phyloP scores from a whole-genome alignment of 2,329 filamentous ascomycete genomes.

The Golovinomyces cichoracearum region DNA sequence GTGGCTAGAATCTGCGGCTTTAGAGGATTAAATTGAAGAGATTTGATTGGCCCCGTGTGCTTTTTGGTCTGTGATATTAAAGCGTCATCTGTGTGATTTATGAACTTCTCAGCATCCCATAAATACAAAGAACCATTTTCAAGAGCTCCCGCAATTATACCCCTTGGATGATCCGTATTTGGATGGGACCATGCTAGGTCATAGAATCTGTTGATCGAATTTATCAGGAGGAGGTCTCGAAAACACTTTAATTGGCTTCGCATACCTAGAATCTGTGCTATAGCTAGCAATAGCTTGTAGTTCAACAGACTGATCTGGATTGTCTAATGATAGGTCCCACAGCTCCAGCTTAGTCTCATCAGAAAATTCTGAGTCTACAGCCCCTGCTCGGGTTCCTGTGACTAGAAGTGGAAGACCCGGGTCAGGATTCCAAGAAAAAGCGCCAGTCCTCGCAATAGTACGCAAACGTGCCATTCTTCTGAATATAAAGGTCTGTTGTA shows the following conservation, averaged over 20 bases:
- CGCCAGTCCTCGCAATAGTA: constrained; percentile 87
- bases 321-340: constrained; percentile 76
- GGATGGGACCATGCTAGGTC: constrained; percentile 85
- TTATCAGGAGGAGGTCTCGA: background rate
- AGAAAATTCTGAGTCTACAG: constrained; percentile 90
- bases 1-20: constrained; percentile 78
- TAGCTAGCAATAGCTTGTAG: constrained; percentile 66
- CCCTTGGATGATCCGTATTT: constrained; percentile 50
- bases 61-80: constrained; percentile 67
- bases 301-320: constrained; percentile 49
- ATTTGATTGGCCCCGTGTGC: constrained; percentile 77
- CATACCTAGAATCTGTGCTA: constrained; percentile 67
- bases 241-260: constrained; percentile 3
- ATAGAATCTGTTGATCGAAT: constrained; percentile 43
- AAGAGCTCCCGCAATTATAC: constrained; percentile 81
- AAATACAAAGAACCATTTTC: constrained; percentile 84
- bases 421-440: constrained; percentile 87
- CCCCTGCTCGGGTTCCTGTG: constrained; percentile 81
- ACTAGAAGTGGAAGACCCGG: constrained; percentile 56
- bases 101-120: constrained; percentile 60
- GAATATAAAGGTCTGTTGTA: too few species aligned
- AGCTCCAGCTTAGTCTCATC: constrained; percentile 90
- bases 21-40: constrained; percentile 86
- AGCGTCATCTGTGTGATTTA: constrained; percentile 37
- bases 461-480: constrained; percentile 67